Evolutionary conservation across 2,329 filamentous ascomycete species (phyloP), one percentile per base, ranked within the genome.

Genomic region (Arthrobotrys sphaeroides): DNA sequence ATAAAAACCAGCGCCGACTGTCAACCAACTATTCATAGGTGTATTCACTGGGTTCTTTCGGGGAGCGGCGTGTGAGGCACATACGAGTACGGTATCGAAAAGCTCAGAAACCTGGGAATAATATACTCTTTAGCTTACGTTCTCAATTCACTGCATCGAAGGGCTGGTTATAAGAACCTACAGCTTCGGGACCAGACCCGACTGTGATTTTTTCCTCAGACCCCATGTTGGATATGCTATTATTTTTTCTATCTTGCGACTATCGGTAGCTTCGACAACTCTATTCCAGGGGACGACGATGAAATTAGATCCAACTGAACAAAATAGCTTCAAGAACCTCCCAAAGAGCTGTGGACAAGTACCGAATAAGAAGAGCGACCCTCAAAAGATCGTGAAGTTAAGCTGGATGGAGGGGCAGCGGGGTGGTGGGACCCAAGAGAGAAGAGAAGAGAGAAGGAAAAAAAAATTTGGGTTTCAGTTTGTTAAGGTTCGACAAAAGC

Each of bases 21-120:
- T 73, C 61, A 73, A 73, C 47, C 60, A 68, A 62, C 28, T n/a
- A 47, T 68, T 42, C 47, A 60, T 43, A 24, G 31, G 38, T 47
- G 4, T n/a, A 31, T 16, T 20, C 38, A 57, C n/a, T n/a, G 18
- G 26, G 43, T 10, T 18, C 43, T 26, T 22, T 28, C 24, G 33
- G n/a, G 22, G 22, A 10, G 33, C 53, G 24, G 20, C 49, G 12
- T 12, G 53, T 4, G 20, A 59, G 64, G 53, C 43, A 70, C 62
- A 74, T 79, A 80, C 78, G 76, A 80, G 61, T 18, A 80, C 77
- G 64, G 79, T 80, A 67, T 80, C 78, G 69, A 80, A 80, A 40
- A 80, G 53, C 53, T 78, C 75, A 22, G 79, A 78, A 28, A 80
- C 78, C 79, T 79, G 53, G 9, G 24, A 16, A 20, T 33, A 6